A percentile compares a stretch with the other conserved stretches of the same genome.
phyloP scores from a whole-genome alignment of 2,329 filamentous ascomycete genomes.

The Capronia epimyces region DNA sequence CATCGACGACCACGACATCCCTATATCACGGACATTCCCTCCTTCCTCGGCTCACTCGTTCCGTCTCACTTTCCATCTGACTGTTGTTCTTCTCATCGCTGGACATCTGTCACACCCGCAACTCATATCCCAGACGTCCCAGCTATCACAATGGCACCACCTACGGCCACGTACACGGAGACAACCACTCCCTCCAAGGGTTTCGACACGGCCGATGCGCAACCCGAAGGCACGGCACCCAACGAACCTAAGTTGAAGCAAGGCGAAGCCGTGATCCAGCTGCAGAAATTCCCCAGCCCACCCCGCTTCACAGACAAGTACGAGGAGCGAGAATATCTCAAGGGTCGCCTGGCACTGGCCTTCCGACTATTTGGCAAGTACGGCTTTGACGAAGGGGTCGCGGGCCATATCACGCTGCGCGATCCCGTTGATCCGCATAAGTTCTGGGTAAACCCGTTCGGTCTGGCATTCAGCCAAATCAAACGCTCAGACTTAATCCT shows the following conservation, averaged over 20 bases:
- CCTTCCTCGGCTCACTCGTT: background rate
- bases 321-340: conserved; percentile 36
- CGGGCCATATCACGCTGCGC: conserved; percentile 53
- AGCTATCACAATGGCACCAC: conserved; percentile 22
- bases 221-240: conserved; percentile 24
- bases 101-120: too few species aligned
- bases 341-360: conserved; percentile 48
- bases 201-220: conserved; percentile 12
- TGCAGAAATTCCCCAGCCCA: conserved; percentile 25
- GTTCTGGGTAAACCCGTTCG: conserved; percentile 44
- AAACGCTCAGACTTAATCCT: conserved; percentile 41
- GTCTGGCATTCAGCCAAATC: conserved; percentile 30
- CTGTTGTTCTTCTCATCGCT: too few species aligned
- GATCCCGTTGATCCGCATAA: conserved; percentile 50
- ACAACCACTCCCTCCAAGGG: conserved; percentile 19
- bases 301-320: conserved; percentile 33
- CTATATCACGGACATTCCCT: background rate
- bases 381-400: conserved; percentile 57
- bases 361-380: conserved; percentile 56
- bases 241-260: conserved; percentile 20
- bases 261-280: conserved; percentile 8
- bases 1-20: background rate
- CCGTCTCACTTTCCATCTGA: background rate
- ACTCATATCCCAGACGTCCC: too few species aligned
- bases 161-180: conserved; percentile 20